Evolutionary conservation across 306 rosid species (phyloP), one percentile per base, ranked within the genome.

Genomic region (Lathyrus aphaca): DNA sequence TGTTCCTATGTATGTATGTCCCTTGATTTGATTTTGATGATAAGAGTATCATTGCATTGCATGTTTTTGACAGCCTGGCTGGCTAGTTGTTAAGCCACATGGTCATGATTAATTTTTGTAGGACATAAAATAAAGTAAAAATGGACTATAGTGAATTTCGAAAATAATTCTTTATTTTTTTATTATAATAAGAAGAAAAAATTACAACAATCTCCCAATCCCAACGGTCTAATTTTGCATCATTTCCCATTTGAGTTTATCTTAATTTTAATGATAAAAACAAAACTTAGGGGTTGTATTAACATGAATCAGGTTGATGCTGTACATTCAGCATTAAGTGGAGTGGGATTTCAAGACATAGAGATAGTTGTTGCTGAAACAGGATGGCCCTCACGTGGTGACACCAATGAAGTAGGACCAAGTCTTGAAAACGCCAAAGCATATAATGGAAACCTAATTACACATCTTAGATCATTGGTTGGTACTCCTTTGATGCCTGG

Each of bases 401-500:
- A 88, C 75, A 74, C 39, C 81, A 88, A 78, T 44, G 92, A 94
- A 81, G 69, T 79, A 0, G 98, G 95, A 39, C 73, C 96, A 0
- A 68, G 86, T 60, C 54, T 85, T 29, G 97, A 90, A 64, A 94
- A 90, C 75, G 98, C 97, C 10, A 88, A 72, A 77, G 91, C 96
- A 49, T 94, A 88, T 17, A 94, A 88, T 76, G 96, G 95, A 29
- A 91, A 94, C 74, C 77, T 94, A 59, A 90, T 94, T 59, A 60
- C 82, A 15, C 98, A 90, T 59, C 98, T 94, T 59, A 82, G 88
- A 59, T 94, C 96, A 27, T n/a, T 85, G 88, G 97, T 87, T 62
- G 96, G 98, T 25, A 94, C 96, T 1, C 98, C 97, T n/a, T 50
- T 94, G 74, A 87, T 90, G 89, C 98, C 98, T 23, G 95, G 91